Percentiles rank a stretch among this genome's conserved stretches.
Conservation (phyloP, 805 yeast species). For the Ogataea dorogensis region DNA sequence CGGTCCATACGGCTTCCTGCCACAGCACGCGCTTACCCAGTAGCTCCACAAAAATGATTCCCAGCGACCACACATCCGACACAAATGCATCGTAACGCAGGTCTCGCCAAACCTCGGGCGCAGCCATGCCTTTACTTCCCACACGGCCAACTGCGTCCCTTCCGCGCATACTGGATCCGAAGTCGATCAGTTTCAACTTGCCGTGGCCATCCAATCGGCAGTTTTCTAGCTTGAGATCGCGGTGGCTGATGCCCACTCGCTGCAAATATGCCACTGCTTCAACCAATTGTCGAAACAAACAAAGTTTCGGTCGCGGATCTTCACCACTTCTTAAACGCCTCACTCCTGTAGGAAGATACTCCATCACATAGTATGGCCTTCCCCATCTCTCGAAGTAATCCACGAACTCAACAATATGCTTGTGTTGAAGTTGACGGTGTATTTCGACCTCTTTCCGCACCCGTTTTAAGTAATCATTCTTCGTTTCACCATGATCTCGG, state of each 20-base stretch:
- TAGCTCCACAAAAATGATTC: conserved; percentile 40
- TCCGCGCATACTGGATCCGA: conserved; percentile 42
- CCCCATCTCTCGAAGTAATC: conserved; percentile 31
- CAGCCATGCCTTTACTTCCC: conserved; percentile 44
- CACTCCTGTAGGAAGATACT: conserved; percentile 36
- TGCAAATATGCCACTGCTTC: conserved; percentile 42
- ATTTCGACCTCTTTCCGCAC: conserved; percentile 38
- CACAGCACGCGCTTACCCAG: conserved; percentile 41
- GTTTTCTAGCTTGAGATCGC: conserved; percentile 52
- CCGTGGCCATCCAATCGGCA: conserved; percentile 36
- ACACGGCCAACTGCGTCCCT: conserved; percentile 40
- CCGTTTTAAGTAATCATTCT: conserved; percentile 39
- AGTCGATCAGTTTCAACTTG: conserved; percentile 46
- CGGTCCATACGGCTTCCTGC: conserved; percentile 38
- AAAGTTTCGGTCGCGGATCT: conserved; percentile 21
- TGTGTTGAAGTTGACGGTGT: conserved; percentile 29
- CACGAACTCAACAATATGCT: conserved; percentile 36
- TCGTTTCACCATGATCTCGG: conserved; percentile 40
- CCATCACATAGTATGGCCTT: conserved; percentile 32
- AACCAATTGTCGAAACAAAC: conserved; percentile 43
- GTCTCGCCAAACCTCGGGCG: conserved; percentile 45
- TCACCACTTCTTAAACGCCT: conserved; percentile 1
- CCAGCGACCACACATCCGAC: conserved; percentile 52
- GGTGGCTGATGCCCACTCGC: conserved; percentile 37
- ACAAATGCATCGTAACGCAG: conserved; percentile 41